phyloP scores from a whole-genome alignment of 495 filamentous ascomycete species.

The Talaromyces borbonicus region DNA sequence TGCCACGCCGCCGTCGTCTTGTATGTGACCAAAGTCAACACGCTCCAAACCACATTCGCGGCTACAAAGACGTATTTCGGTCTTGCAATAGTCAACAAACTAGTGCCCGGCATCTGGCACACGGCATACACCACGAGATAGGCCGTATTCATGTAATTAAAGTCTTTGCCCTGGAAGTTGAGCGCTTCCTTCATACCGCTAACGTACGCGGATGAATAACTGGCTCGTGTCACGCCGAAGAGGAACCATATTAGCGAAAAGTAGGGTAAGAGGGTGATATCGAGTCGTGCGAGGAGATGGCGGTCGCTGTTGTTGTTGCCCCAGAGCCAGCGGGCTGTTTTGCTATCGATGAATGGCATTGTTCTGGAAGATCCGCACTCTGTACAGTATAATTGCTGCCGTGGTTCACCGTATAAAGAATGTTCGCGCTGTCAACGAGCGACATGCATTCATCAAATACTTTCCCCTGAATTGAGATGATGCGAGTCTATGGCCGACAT shows the following conservation, averaged over 20 bases:
- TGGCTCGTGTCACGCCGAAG: conserved; percentile 26
- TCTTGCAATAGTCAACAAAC: conserved; percentile 20
- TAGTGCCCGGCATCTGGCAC: conserved; percentile 28
- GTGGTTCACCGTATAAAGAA: neutral
- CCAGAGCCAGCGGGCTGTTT: conserved; percentile 21
- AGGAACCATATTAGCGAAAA: conserved; percentile 29
- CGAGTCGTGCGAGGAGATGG: conserved; percentile 20
- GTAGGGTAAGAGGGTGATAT: conserved; percentile 24
- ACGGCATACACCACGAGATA: conserved; percentile 30
- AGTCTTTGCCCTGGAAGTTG: conserved; percentile 25
- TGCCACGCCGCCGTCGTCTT: conserved; percentile 26
- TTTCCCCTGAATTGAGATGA: neutral
- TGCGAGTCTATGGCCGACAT: neutral
- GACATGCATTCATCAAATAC: neutral
- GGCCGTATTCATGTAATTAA: conserved; percentile 30
- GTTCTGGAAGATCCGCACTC: neutral
- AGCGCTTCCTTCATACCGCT: conserved; percentile 29
- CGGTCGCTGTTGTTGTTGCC: conserved; percentile 19
- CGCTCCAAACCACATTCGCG: conserved; percentile 25
- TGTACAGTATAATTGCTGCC: neutral
- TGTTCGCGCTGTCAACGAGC: neutral
- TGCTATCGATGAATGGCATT: conserved; percentile 11
- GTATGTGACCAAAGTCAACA: conserved; percentile 24
- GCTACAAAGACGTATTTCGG: conserved; percentile 27
- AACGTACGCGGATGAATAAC: conserved; percentile 30